Base-by-base conservation (phyloP, 1,284 basidiomycete genomes). In the Sutorius eximius region DNA sequence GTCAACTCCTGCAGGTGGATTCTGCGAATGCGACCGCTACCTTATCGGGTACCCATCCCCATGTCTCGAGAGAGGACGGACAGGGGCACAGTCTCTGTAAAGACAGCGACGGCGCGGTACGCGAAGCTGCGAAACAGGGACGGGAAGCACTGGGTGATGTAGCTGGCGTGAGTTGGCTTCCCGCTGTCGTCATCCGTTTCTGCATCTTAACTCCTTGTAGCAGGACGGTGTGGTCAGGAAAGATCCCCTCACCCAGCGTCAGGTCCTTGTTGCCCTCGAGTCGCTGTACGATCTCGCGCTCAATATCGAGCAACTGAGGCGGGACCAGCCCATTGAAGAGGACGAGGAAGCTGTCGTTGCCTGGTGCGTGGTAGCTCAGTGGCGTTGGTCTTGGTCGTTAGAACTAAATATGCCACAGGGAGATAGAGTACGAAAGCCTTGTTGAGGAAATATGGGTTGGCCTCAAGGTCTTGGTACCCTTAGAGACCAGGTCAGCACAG, bases 1-100 rank as follows among this genome's bases (percentile, higher is more conserved):
- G 95, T 44, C 96, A 97, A 61, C 84, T 99, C 41, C 81, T 99
- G 5, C 94, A 98, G 71, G 91, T 99, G 32, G 87, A 90, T 62
- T 67, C 76, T 38, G 68, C 70, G 33, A 76, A 80, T 29, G 71
- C 77, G 5, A 67, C 75, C 2, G 82, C 86, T 3, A 78, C 80
- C 0, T 61, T 81, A 24, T 77, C 82, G 20, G 82, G 83, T 48
- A 75, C 79, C 1, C 79, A 83, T 63, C 74, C 77, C 4, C 81
- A 82, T 56, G 82, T 83, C 37, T 80, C 82, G 40, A 86, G 82
- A 68, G 77, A 81, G 30, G 79, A 82, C 50, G 55, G 54, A 13
- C 60, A 57, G 46, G 29, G 18, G 20, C 56, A 68, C n/a, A 55
- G 57, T 22, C 71, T 73, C 18, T 62, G 71, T 43, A 64, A 69